Base-by-base conservation (phyloP, 2,329 filamentous ascomycete species). In the Trichoderma arundinaceum region DNA sequence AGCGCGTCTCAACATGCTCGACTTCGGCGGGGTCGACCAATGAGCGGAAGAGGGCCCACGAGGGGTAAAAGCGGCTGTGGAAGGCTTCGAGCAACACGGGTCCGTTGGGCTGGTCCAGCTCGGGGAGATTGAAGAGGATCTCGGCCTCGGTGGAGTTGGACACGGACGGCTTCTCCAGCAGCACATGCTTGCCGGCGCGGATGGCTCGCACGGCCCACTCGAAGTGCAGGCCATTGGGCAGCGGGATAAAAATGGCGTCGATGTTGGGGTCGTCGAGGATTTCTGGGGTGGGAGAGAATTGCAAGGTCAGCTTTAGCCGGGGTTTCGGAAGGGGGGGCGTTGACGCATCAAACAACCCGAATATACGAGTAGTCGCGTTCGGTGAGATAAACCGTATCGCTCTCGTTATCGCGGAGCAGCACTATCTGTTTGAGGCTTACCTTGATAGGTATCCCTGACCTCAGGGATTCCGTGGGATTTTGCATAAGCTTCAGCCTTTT, bases 61-160 rank as follows among this genome's bases (percentile, higher is more conserved):
- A 76, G 0, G 84, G 84, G 67, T 84, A 80, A 70, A 86, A 86
- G 32, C 78, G 75, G 66, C 78, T 77, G 69, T 86, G 84, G 65
- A 83, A 81, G 3, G 84, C 84, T 73, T 87, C 85, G 3, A 87
- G 77, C 2, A 85, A 72, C 1, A 86, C 76, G 0, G 81, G 83
- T 0, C 77, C 76, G 15, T 73, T 70, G 1, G 75, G 72, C 0
- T 71, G 57, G 4, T 68, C 66, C 51, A 81, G 69, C 13, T 77
- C 66, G 0, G 78, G 76, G 19, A 75, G 74, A 35, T 70, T 73
- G 71, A 85, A 85, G 15, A 86, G 76, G 0, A 69, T 68, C 17
- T 72, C 70, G 1, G 83, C 83, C 39, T 66, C 65, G 28, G 44
- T 19, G n/a, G 65, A 43, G 44, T 64, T 66, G 28, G 65, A 59